Base-by-base conservation (phyloP, 2,329 filamentous ascomycete species). In the Colletotrichum costaricense region DNA sequence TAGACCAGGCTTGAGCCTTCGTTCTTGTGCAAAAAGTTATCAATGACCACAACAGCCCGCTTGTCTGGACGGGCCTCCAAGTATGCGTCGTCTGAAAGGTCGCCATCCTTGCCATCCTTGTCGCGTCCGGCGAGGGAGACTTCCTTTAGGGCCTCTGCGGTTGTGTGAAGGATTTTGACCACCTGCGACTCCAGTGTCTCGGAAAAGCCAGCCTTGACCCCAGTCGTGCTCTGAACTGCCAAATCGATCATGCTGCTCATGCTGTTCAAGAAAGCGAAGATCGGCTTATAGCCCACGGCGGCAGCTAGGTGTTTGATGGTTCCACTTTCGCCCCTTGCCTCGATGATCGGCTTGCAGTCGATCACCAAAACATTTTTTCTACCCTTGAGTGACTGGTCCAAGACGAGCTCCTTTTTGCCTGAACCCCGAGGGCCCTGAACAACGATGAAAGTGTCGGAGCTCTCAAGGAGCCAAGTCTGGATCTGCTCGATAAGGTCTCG, bases 241-340 rank as follows among this genome's bases (percentile, higher is more conserved):
- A 98, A 89, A 78, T 98, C 97, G 75, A 98, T 88, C 84, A 98
- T 90, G 80, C 95, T 97, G 83, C 94, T 97, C 76, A 98, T 91
- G 79, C 92, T 98, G 82, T 98, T 98, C 84, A 97, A 93, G 94
- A 95, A 98, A 0, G 94, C 97, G 81, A 99, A 99, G 0, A 99
- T 91, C 0, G 97, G 97, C 9, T 94, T 89, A 80, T 98, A 98
- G 9, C 97, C 96, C 62, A 98, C 95, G 75, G 95, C 91, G 1
- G 87, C 85, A 1, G 96, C 97, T 6, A 97, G 92, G 54, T 93
- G 92, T 73, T 91, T 91, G 78, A 99, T 98, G 0, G 94, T 98
- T 3, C 92, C 91, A 8, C 92, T 92, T 79, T 99, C 97, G 5
- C 97, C 95, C 67, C 94, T 91, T 1, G 96, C 95, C 82, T 98